Evolutionary conservation across 2,329 filamentous ascomycete species (phyloP).

Genomic region (Botryotinia calthae): DNA sequence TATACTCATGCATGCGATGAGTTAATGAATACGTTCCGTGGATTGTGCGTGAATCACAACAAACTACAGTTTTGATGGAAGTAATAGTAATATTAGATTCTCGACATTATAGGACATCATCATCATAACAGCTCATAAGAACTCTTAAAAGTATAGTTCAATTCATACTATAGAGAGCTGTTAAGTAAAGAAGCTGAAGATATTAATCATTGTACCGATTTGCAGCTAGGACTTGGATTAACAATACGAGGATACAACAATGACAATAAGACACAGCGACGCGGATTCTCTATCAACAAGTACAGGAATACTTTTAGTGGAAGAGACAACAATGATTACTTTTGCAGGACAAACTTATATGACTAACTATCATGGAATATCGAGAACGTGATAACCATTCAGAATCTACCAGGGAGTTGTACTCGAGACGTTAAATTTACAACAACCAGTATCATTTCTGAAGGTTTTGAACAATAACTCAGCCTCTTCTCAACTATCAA

Average conservation of each 20-base stretch:
- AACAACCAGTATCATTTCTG: neutral
- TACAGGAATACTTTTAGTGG: neutral
- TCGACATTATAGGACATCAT: too few relatives aligned
- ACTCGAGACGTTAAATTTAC: neutral
- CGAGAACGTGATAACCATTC: neutral
- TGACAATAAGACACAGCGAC: neutral
- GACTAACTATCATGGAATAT: neutral
- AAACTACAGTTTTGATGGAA: too few relatives aligned
- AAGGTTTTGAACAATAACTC: neutral
- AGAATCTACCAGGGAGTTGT: neutral
- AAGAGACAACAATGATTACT: neutral
- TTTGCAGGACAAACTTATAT: neutral
- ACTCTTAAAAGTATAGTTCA: neutral
- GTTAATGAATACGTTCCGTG: fast-evolving
- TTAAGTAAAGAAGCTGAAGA: fast-evolving
- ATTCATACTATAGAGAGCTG: neutral
- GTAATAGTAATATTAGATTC: too few relatives aligned
- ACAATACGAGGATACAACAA: neutral
- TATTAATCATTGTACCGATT: neutral
- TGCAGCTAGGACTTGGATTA: neutral
- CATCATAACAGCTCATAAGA: too few relatives aligned
- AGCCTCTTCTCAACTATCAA: neutral
- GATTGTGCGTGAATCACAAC: neutral
- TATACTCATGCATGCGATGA: neutral
- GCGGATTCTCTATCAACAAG: neutral